These are phyloP conservation scores for Colletotrichum sp. DNA, from an alignment of 2,329 filamentous ascomycete genomes.

Conservation along the genomic window DNA sequence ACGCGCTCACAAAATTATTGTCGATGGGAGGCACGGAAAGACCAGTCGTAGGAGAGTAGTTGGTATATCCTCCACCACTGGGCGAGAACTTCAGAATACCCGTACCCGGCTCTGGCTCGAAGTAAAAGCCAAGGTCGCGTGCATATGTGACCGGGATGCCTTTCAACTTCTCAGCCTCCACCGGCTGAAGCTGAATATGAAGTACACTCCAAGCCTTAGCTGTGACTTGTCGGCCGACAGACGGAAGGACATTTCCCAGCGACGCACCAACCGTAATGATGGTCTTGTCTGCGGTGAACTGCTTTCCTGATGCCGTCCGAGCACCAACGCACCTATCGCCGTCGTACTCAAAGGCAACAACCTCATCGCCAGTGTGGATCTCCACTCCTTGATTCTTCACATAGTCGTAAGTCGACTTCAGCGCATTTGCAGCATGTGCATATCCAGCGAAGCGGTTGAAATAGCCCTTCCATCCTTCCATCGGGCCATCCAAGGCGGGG, in stretches of 20 bases:
- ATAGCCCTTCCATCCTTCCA: slow-evolving; percentile 63
- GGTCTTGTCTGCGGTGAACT: slow-evolving; percentile 23
- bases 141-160: slow-evolving; percentile 66
- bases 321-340: slow-evolving; percentile 27
- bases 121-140: slow-evolving; percentile 68
- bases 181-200: slow-evolving; percentile 60
- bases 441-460: slow-evolving; percentile 63
- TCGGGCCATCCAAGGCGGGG: slow-evolving; percentile 51
- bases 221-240: neutral
- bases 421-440: slow-evolving; percentile 57
- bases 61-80: slow-evolving; percentile 61
- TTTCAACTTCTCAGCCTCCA: slow-evolving; percentile 56
- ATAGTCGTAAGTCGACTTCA: slow-evolving; percentile 49
- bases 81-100: slow-evolving; percentile 65
- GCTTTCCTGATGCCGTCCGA: slow-evolving; percentile 26
- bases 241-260: neutral
- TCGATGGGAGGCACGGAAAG: slow-evolving; percentile 44
- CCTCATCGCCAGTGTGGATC: neutral
- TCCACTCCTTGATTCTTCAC: slow-evolving; percentile 28
- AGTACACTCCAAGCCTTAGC: slow-evolving; percentile 55
- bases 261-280: neutral
- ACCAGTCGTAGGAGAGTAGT: slow-evolving; percentile 35
- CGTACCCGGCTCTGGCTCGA: slow-evolving; percentile 65
- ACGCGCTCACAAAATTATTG: slow-evolving; percentile 53
- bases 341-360: neutral